phyloP scores from a whole-genome alignment of 495 filamentous ascomycete species.

The Talaromyces borbonicus region DNA sequence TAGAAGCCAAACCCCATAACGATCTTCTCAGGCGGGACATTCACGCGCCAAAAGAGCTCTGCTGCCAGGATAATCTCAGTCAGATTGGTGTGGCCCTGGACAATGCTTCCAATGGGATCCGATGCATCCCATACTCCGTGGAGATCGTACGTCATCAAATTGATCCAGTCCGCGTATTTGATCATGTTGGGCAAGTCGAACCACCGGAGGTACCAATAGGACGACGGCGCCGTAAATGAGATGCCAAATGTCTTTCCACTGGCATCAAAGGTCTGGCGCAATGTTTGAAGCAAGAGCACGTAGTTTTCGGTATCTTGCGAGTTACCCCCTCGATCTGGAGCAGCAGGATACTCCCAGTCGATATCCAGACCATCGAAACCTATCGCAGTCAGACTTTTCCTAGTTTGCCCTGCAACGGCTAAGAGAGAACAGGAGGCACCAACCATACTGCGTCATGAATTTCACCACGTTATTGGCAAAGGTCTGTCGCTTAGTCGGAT shows the following conservation, averaged over 20 bases:
- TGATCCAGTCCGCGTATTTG: conserved; percentile 38
- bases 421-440: too few species aligned
- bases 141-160: conserved; percentile 49
- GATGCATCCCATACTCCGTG: conserved; percentile 22
- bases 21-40: conserved; percentile 21
- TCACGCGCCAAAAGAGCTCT: conserved; percentile 21
- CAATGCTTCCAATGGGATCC: conserved; percentile 11
- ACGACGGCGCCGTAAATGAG: conserved; percentile 33
- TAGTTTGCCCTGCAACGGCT: too few species aligned
- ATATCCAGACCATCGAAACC: conserved; percentile 45
- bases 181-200: conserved; percentile 35
- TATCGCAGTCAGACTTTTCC: too few species aligned
- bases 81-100: conserved; percentile 17
- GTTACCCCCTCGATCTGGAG: conserved; percentile 33
- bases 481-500: conserved; percentile 5
- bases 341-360: conserved; percentile 40
- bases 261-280: conserved; percentile 17
- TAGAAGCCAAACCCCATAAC: conserved; percentile 27
- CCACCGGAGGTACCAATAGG: conserved; percentile 43
- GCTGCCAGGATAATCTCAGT: conserved; percentile 20
- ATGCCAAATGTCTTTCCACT: conserved; percentile 21
- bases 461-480: conserved; percentile 11
- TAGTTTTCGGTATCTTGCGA: conserved; percentile 33
- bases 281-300: conserved; percentile 23
- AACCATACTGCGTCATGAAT: conserved; percentile 13